phyloP scores from a whole-genome alignment of 768 basidiomycete genomes.

The Asterophora lycoperdoides region DNA sequence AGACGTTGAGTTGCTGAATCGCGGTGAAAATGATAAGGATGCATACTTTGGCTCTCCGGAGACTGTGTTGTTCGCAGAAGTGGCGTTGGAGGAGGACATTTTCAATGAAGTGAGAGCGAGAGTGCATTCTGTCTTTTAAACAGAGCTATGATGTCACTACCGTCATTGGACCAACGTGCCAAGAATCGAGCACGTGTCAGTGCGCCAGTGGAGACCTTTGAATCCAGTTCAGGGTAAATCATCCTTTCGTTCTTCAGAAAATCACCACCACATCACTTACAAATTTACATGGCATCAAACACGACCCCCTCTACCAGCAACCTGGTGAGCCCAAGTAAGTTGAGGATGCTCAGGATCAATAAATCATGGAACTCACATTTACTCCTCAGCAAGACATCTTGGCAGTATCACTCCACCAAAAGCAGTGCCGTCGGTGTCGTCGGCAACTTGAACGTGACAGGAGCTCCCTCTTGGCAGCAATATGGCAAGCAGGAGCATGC shows the following conservation, averaged over 20 bases:
- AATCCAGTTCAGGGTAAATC: too few relatives aligned
- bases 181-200: too few relatives aligned
- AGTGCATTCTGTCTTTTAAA: too few relatives aligned
- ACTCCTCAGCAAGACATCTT: constrained; percentile 32
- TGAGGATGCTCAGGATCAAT: too few relatives aligned
- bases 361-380: background rate
- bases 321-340: constrained; percentile 12
- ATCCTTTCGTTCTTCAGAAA: too few relatives aligned
- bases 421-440: constrained; percentile 32
- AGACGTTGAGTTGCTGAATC: too few relatives aligned
- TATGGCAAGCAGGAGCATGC: constrained; percentile 50
- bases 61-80: background rate
- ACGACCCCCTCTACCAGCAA: constrained; percentile 3
- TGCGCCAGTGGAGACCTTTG: too few relatives aligned
- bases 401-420: constrained; percentile 41
- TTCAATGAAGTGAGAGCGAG: too few relatives aligned
- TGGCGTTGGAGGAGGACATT: background rate
- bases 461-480: constrained; percentile 37
- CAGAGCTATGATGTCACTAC: too few relatives aligned
- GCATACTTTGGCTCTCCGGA: background rate
- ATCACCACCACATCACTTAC: too few relatives aligned
- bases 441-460: constrained; percentile 45
- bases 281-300: background rate
- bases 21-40: too few relatives aligned
- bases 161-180: too few relatives aligned